Conservation (phyloP, 148 eudicot genomes). For the Spergularia bocconei region DNA sequence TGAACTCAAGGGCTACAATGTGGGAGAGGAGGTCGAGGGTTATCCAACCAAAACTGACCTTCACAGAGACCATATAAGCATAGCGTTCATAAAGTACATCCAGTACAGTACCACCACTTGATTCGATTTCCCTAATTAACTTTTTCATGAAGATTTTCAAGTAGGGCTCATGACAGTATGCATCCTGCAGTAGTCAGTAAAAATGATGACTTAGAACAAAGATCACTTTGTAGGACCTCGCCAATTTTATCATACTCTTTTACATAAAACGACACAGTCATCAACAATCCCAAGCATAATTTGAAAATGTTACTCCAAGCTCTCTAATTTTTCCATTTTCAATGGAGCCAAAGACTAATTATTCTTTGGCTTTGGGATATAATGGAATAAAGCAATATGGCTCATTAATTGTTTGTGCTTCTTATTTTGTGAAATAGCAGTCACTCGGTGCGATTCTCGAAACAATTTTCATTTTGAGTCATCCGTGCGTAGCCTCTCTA, state of each 20-base stretch:
- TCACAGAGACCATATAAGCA: constrained; percentile 59
- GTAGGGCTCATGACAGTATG: constrained; percentile 45
- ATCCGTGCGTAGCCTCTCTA: too few species aligned
- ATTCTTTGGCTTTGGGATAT: too few species aligned
- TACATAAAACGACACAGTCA: too few species aligned
- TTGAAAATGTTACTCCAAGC: not conserved
- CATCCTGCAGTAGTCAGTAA: constrained; percentile 49
- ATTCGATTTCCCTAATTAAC: constrained; percentile 76
- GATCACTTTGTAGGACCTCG: not conserved
- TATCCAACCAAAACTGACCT: constrained; percentile 40
- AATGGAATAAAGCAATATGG: too few species aligned
- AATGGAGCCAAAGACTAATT: too few species aligned
- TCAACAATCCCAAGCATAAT: not conserved
- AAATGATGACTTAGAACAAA: constrained; percentile 2
- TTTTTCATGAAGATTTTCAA: constrained; percentile 65
- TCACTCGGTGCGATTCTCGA: too few species aligned
- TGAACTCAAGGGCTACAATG: not conserved
- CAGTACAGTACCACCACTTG: constrained; percentile 51
- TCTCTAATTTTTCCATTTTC: too few species aligned
- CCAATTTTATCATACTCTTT: too few species aligned
- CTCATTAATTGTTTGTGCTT: too few species aligned
- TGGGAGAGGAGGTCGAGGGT: not conserved
- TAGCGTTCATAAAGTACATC: constrained; percentile 76
- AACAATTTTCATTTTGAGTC: too few species aligned
- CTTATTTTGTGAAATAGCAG: too few species aligned